These are phyloP conservation scores for Houttuynia cordata DNA, from an alignment of 164 flowering plant species.

Conservation along the genomic window DNA sequence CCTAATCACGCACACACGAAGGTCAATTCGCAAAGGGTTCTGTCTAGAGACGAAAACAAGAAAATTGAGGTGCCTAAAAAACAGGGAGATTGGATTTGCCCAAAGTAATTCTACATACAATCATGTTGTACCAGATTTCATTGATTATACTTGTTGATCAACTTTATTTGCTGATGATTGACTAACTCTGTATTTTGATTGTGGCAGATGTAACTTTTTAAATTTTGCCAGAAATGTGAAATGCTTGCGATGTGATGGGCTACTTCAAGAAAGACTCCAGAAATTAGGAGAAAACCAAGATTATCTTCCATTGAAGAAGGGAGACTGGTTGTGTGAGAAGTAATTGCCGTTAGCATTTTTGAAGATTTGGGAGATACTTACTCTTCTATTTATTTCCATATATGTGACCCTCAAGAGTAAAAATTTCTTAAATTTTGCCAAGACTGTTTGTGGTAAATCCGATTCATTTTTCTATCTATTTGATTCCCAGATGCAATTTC, in stretches of 20 bases:
- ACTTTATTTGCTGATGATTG: background rate
- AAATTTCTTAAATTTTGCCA: too few species aligned
- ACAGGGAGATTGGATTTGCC: conserved; percentile 80
- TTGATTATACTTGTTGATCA: background rate
- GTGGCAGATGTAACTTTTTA: conserved; percentile 62
- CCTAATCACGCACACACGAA: conserved; percentile 13
- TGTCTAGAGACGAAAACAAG: conserved; percentile 9
- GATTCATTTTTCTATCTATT: background rate
- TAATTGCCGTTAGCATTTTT: conserved; percentile 15
- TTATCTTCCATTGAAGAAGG: conserved; percentile 75
- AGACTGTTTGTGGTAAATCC: background rate
- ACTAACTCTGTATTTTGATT: conserved; percentile 1
- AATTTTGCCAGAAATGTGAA: conserved; percentile 70
- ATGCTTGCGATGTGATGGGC: conserved; percentile 62
- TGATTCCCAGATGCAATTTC: conserved; percentile 62
- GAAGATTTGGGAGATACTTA: background rate
- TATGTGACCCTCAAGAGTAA: too few species aligned
- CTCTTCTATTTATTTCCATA: too few species aligned
- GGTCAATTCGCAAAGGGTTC: conserved; percentile 5
- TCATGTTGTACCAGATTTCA: background rate
- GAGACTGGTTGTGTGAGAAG: conserved; percentile 89
- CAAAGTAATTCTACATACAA: conserved; percentile 36
- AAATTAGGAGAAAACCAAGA: conserved; percentile 43
- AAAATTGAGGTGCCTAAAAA: conserved; percentile 34
- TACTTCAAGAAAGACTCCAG: conserved; percentile 36